Conservation (phyloP, 257 asterid species). For the Salvia rosmarinus region DNA sequence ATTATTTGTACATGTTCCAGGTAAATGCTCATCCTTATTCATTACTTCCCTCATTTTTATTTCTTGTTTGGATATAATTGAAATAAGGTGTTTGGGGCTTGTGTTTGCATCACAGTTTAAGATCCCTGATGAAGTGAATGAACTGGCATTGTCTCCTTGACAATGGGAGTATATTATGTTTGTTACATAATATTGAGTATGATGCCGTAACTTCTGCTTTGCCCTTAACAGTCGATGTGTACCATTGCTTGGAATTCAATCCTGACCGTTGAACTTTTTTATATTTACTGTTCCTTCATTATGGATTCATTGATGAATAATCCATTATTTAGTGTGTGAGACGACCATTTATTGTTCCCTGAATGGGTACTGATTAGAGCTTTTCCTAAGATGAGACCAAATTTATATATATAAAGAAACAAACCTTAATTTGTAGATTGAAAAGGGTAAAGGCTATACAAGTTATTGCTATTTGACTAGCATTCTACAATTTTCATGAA, state of each 20-base stretch:
- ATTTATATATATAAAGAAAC: background rate
- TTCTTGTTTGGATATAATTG: conserved; percentile 26
- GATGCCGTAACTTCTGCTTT: background rate
- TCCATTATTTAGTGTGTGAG: background rate
- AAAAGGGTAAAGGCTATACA: conserved; percentile 5
- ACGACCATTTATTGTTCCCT: background rate
- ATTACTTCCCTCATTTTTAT: conserved; percentile 28
- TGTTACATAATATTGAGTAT: background rate
- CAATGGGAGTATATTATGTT: background rate
- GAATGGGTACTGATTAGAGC: background rate
- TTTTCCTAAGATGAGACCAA: conserved; percentile 6
- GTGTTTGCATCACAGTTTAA: conserved; percentile 1
- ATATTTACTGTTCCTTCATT: conserved; percentile 2
- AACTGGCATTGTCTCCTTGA: background rate
- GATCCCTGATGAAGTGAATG: background rate
- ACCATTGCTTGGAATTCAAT: conserved; percentile 19
- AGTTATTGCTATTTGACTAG: background rate
- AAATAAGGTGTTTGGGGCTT: conserved; percentile 5
- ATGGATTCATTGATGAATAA: conserved; percentile 6
- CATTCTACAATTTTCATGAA: background rate
- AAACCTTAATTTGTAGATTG: background rate
- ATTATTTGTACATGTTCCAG: conserved; percentile 89
- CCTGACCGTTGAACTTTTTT: background rate
- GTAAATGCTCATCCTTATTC: conserved; percentile 44
- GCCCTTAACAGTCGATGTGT: background rate